Evolutionary conservation across 768 basidiomycete species (phyloP).

Genomic region (Roridomyces roridus): DNA sequence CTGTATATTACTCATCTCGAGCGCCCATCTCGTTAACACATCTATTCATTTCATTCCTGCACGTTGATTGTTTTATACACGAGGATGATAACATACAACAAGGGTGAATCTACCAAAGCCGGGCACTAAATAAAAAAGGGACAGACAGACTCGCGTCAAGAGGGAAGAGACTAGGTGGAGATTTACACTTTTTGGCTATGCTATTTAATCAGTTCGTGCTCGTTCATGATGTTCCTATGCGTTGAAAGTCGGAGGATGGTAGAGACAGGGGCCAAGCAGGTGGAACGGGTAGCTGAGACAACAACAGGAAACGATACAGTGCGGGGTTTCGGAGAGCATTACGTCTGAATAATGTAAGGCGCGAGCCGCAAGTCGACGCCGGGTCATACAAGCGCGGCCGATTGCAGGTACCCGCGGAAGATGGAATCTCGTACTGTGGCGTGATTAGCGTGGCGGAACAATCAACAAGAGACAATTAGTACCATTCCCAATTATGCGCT

Average conservation of each 20-base stretch:
- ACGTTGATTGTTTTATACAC: too few species aligned
- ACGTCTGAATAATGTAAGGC: conserved; percentile 19
- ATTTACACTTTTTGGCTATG: too few species aligned
- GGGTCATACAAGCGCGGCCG: conserved; percentile 67
- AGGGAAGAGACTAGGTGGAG: too few species aligned
- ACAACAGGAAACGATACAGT: background rate
- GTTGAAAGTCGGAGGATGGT: background rate
- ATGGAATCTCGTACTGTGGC: conserved; percentile 72
- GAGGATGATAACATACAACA: too few species aligned
- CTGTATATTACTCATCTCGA: too few species aligned
- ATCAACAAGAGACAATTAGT: background rate
- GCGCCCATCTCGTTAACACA: too few species aligned
- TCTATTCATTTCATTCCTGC: too few species aligned
- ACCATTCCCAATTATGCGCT: conserved; percentile 83
- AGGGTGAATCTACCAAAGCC: too few species aligned
- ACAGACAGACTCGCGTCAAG: too few species aligned
- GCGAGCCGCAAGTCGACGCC: background rate
- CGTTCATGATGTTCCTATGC: too few species aligned
- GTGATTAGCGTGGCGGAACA: conserved; percentile 18
- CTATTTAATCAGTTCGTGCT: conserved; percentile 7
- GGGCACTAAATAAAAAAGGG: too few species aligned
- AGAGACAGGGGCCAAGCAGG: conserved; percentile 4
- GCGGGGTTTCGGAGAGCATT: conserved; percentile 15
- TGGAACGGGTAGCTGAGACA: background rate
- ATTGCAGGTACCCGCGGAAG: conserved; percentile 76